phyloP scores from a whole-genome alignment of 768 basidiomycete genomes.

The Flagelloscypha sp. region DNA sequence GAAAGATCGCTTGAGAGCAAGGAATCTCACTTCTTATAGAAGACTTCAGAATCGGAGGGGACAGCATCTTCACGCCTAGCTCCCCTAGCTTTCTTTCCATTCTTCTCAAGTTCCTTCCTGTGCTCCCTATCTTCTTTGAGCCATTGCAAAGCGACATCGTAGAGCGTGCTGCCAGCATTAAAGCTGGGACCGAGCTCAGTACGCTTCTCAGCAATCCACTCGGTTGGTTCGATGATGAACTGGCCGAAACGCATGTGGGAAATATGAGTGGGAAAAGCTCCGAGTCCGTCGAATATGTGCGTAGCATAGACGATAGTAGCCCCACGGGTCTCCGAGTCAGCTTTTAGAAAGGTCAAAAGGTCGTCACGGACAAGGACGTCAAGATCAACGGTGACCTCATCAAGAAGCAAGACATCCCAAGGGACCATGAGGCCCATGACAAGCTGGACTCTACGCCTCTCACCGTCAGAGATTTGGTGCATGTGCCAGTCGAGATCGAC shows the following conservation, averaged over 20 bases:
- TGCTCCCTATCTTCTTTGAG: conserved; percentile 72
- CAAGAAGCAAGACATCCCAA: conserved; percentile 89
- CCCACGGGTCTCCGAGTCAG: conserved; percentile 68
- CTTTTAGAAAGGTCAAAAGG: conserved; percentile 78
- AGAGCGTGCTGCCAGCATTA: conserved; percentile 34
- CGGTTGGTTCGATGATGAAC: conserved; percentile 55
- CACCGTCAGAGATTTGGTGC: conserved; percentile 94
- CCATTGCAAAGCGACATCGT: conserved; percentile 79
- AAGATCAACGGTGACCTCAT: conserved; percentile 96
- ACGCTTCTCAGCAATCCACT: conserved; percentile 52
- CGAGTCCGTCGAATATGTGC: conserved; percentile 93
- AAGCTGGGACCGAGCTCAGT: conserved; percentile 14
- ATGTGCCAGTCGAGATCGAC: conserved; percentile 95
- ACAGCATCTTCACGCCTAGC: conserved; percentile 48
- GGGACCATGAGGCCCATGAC: conserved; percentile 93
- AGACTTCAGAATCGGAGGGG: conserved; percentile 72
- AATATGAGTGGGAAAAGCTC: conserved; percentile 87
- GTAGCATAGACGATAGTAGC: conserved; percentile 95
- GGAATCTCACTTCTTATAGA: conserved; percentile 68
- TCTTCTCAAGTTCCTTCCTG: conserved; percentile 48
- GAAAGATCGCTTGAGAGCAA: neutral
- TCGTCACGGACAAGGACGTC: conserved; percentile 93
- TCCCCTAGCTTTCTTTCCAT: conserved; percentile 53
- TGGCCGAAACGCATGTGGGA: conserved; percentile 84
- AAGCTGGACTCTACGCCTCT: conserved; percentile 86